Conservation (phyloP, 192 early-diverging fungal genomes). For the Phycomyces nitens region DNA sequence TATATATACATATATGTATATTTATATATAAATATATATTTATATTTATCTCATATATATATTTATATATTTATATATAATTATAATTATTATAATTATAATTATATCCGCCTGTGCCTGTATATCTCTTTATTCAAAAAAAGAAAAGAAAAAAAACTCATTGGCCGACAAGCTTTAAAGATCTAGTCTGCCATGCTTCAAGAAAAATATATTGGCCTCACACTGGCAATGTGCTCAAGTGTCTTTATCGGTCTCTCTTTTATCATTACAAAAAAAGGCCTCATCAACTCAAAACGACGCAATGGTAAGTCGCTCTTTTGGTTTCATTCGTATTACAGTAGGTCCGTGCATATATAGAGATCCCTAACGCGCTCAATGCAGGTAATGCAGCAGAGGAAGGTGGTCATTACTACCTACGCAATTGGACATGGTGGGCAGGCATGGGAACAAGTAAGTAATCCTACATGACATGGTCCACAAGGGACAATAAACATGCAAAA, state of each 20-base stretch:
- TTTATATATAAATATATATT: too few relatives aligned
- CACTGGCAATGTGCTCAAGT: slow-evolving; percentile 83
- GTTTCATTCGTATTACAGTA: not conserved
- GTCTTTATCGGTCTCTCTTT: slow-evolving; percentile 89
- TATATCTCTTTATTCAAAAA: too few relatives aligned
- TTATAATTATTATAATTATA: too few relatives aligned
- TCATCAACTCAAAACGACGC: slow-evolving; percentile 71
- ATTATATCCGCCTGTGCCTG: too few relatives aligned
- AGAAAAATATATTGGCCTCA: slow-evolving; percentile 85
- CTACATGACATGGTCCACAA: not conserved
- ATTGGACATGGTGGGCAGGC: slow-evolving; percentile 88
- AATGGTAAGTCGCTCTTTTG: slow-evolving; percentile 40
- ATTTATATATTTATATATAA: too few relatives aligned
- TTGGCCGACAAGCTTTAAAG: too few relatives aligned
- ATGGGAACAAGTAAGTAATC: slow-evolving; percentile 71
- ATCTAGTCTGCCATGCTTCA: slow-evolving; percentile 37
- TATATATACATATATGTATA: too few relatives aligned
- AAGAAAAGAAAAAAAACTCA: too few relatives aligned
- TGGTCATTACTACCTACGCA: slow-evolving; percentile 73
- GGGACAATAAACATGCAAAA: too few relatives aligned
- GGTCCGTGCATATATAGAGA: not conserved
- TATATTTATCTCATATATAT: too few relatives aligned
- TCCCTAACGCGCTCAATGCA: slow-evolving; percentile 25
- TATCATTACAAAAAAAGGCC: slow-evolving; percentile 91
- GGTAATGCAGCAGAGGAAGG: slow-evolving; percentile 72